phyloP scores from a whole-genome alignment of 257 asterid genomes.

The Echites panduratus region DNA sequence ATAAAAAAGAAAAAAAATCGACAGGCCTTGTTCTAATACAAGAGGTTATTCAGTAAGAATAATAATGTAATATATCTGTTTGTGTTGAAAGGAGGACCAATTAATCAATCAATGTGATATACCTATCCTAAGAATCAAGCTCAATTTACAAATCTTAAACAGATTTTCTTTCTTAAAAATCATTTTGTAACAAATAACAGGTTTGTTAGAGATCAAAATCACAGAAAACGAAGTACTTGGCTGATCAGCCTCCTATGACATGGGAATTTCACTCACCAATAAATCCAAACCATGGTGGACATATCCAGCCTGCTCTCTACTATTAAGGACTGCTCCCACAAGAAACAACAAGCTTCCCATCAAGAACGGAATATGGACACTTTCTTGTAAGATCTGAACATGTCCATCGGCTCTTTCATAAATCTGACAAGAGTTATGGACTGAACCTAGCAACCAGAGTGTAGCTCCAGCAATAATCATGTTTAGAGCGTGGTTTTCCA shows the following conservation, averaged over 20 bases:
- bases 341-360: slow-evolving; percentile 64
- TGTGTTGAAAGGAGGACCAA: background rate
- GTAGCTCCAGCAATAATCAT: slow-evolving; percentile 67
- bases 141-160: background rate
- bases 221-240: background rate
- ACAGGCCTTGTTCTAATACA: background rate
- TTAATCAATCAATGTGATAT: background rate
- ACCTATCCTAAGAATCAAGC: background rate
- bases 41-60: background rate
- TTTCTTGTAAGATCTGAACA: slow-evolving; percentile 69
- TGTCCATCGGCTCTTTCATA: slow-evolving; percentile 81
- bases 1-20: too few species aligned
- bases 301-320: slow-evolving; percentile 34
- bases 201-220: background rate
- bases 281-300: slow-evolving; percentile 45
- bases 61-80: background rate
- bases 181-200: background rate
- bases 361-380: slow-evolving; percentile 68
- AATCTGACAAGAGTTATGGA: slow-evolving; percentile 77
- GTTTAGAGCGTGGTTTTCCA: slow-evolving; percentile 54
- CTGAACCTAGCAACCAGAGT: slow-evolving; percentile 79
- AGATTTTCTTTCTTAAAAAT: background rate
- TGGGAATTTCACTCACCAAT: slow-evolving; percentile 32
- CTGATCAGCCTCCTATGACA: too few species aligned
- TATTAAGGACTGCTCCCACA: slow-evolving; percentile 52